phyloP scores from a whole-genome alignment of 2,329 filamentous ascomycete species.

The Exophiala sp. region DNA sequence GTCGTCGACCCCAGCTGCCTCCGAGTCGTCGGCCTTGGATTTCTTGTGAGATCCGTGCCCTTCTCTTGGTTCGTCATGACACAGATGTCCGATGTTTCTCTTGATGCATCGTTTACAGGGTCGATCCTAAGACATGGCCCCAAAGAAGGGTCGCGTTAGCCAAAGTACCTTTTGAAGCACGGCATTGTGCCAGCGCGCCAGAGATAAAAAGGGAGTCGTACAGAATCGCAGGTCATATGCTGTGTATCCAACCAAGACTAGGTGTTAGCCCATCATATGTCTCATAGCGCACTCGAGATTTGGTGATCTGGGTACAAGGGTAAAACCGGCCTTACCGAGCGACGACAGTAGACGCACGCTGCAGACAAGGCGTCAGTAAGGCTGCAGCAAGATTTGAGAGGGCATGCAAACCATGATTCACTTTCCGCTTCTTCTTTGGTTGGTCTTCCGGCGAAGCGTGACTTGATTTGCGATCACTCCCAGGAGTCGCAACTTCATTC shows the following conservation, averaged over 20 bases:
- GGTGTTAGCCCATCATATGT: conserved; percentile 45
- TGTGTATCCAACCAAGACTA: conserved; percentile 47
- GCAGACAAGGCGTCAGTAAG: conserved; percentile 44
- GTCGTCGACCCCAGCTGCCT: conserved; percentile 60
- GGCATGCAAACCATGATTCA: conserved; percentile 69
- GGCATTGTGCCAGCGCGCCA: conserved; percentile 17
- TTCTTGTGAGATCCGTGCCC: conserved; percentile 63
- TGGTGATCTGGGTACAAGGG: conserved; percentile 13
- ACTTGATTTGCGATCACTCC: conserved; percentile 16
- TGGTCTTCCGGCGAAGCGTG: conserved; percentile 47
- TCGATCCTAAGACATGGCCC: conserved; percentile 64
- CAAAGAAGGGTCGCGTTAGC: conserved; percentile 37
- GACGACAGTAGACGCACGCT: conserved; percentile 86
- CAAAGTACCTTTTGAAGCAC: conserved; percentile 25
- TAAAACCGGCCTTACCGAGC: conserved; percentile 65
- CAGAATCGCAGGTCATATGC: conserved; percentile 92
- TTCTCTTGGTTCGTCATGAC: conserved; percentile 95
- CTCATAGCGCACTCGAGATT: conserved; percentile 27
- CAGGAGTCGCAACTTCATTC: conserved; percentile 23
- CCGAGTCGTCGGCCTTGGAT: conserved; percentile 60
- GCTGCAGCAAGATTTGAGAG: conserved; percentile 18
- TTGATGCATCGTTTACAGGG: conserved; percentile 98
- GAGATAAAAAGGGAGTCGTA: conserved; percentile 37
- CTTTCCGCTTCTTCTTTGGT: conserved; percentile 82
- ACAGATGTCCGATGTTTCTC: conserved; percentile 96